Conservation (phyloP, 1,284 basidiomycete species). For the Apiotrichum laibachii region DNA sequence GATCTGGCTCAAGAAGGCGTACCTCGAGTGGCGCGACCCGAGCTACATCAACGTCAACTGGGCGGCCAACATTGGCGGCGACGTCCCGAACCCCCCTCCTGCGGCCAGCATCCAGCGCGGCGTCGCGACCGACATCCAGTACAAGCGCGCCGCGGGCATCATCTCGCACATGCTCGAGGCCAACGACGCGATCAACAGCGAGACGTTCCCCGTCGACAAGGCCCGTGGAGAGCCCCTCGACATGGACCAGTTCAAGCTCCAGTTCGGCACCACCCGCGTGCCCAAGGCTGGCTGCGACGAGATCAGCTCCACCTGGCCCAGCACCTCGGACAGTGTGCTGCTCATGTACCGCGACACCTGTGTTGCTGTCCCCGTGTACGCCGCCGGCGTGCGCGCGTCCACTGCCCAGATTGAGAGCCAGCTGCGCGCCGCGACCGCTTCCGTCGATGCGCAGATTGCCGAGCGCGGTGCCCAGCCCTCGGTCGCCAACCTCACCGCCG, state of each 20-base stretch:
- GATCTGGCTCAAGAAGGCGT: slow-evolving; percentile 20
- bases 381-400: slow-evolving; percentile 6
- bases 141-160: slow-evolving; percentile 10
- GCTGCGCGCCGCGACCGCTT: slow-evolving; percentile 5
- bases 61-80: slow-evolving; percentile 16
- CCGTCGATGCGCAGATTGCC: slow-evolving; percentile 7
- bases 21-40: slow-evolving; percentile 17
- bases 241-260: slow-evolving; percentile 21
- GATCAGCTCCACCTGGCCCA: slow-evolving; percentile 9
- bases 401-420: slow-evolving; percentile 14
- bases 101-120: neutral
- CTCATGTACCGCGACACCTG: slow-evolving; percentile 12
- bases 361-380: slow-evolving; percentile 16
- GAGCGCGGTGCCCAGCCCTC: slow-evolving; percentile 2
- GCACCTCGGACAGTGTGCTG: slow-evolving; percentile 6
- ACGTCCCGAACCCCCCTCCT: slow-evolving; percentile 3
- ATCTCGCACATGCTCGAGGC: slow-evolving; percentile 15
- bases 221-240: slow-evolving; percentile 10
- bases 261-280: slow-evolving; percentile 20
- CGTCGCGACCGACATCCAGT: slow-evolving; percentile 9
- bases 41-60: slow-evolving; percentile 21
- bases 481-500: slow-evolving; percentile 17
- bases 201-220: slow-evolving; percentile 15
- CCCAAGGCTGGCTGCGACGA: slow-evolving; percentile 10
- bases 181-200: slow-evolving; percentile 18